phyloP scores from a whole-genome alignment of 2,329 filamentous ascomycete genomes.

The Metarhizium sp. region DNA sequence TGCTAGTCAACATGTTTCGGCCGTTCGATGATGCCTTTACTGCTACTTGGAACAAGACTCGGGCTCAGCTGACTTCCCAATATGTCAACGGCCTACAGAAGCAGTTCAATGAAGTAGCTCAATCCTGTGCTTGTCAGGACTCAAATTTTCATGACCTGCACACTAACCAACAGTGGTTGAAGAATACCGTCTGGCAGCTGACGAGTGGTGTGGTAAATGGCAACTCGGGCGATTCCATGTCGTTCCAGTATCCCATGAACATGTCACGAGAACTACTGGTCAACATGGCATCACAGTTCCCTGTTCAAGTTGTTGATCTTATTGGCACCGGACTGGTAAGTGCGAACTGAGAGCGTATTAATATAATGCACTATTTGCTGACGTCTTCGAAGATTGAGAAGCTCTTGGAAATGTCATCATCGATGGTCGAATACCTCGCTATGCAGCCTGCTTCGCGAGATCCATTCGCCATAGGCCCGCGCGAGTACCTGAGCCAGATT shows the following conservation, averaged over 20 bases:
- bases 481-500: constrained; percentile 64
- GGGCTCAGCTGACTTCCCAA: constrained; percentile 43
- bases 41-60: constrained; percentile 57
- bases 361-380: not conserved
- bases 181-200: constrained; percentile 54
- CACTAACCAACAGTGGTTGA: constrained; percentile 56
- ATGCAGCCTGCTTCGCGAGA: constrained; percentile 50
- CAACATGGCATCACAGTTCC: constrained; percentile 61
- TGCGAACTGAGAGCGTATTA: constrained; percentile 7
- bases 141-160: constrained; percentile 45
- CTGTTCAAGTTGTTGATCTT: constrained; percentile 66
- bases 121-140: constrained; percentile 42
- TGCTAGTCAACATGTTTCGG: constrained; percentile 53
- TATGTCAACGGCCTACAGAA: constrained; percentile 52
- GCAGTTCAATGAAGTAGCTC: constrained; percentile 47
- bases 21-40: constrained; percentile 58
- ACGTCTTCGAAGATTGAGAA: constrained; percentile 55
- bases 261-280: constrained; percentile 54
- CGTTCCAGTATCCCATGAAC: constrained; percentile 54
- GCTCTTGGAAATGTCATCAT: constrained; percentile 65
- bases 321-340: constrained; percentile 64
- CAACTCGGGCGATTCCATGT: constrained; percentile 41
- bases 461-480: constrained; percentile 57
- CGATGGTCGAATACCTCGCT: constrained; percentile 64
- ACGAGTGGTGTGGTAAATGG: constrained; percentile 39